A percentile compares a stretch with the other conserved stretches of the same genome.
Evolutionary conservation across 352 stramenopile genomes (phyloP).

Genomic region (Blastocystis sp.): DNA sequence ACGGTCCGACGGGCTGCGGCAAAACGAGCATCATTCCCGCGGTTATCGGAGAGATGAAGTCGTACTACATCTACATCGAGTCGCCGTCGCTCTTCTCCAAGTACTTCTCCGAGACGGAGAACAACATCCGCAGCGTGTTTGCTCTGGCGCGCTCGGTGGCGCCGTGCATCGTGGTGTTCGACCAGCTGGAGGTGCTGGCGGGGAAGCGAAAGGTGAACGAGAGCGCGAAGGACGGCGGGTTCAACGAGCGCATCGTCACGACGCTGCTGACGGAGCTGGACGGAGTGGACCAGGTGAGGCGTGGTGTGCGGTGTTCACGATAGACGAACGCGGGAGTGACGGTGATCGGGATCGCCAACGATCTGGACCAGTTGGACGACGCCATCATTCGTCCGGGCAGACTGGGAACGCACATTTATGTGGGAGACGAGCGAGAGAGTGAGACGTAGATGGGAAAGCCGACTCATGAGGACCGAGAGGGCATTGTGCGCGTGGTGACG

Average conservation of each 20-base stretch:
- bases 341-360: constrained; percentile 31
- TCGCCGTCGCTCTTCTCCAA: constrained; percentile 84
- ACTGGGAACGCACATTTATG: constrained; percentile 81
- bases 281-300: constrained; percentile 5
- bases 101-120: constrained; percentile 86
- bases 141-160: constrained; percentile 81
- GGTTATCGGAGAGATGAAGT: constrained; percentile 79
- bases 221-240: constrained; percentile 25
- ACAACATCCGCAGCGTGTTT: constrained; percentile 83
- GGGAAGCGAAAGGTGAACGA: constrained; percentile 23
- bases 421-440: constrained; percentile 77
- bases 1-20: constrained; percentile 82
- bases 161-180: constrained; percentile 84
- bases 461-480: constrained; percentile 76
- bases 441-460: constrained; percentile 80
- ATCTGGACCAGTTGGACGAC: constrained; percentile 40
- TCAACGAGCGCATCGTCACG: constrained; percentile 57
- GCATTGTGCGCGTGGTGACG: constrained; percentile 81
- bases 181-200: constrained; percentile 77
- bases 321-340: constrained; percentile 40
- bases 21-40: constrained; percentile 83
- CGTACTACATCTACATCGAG: constrained; percentile 84
- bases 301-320: background rate
- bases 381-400: constrained; percentile 79
- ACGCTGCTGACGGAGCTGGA: constrained; percentile 45